Evolutionary conservation across 257 asterid genomes (phyloP), one percentile per base, ranked within the genome.

Genomic region (Ophiorrhiza pumila): DNA sequence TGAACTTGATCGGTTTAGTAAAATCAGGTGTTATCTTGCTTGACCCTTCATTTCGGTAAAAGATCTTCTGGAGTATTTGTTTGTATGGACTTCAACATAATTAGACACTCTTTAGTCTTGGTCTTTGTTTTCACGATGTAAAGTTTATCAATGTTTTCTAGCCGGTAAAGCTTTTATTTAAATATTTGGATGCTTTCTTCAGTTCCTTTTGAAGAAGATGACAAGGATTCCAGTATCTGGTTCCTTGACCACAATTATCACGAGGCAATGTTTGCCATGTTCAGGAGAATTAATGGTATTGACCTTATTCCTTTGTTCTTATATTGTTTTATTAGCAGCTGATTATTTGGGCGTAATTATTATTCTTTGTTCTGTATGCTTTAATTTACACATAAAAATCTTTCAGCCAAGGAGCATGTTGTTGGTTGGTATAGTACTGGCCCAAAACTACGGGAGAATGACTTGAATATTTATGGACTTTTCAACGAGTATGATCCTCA

Each of bases 401-500:
- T 58, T 25, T 76, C 95, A 93, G 98, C 97, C 62, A 93, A 93
- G 91, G 98, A 93, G 84, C 98, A 93, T 76, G 97, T 93, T 68
- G 96, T 93, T 83, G 98, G 98, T 63, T 93, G 98, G 98, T 93
- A 93, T 72, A 93, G 97, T 88, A 91, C 97, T 46, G 98, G 98
- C 27, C 96, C 98, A 14, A 93, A 93, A 71, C 90, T 93, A 62
- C 82, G 88, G 78, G 97, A 93, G 82, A 92, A 90, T 78, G 98
- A 92, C 79, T 84, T 92, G 39, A 86, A 82, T 63, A 72, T 92
- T 79, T 97, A 90, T 72, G 89, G 78, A 41, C 94, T 92, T 71
- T 90, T 92, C 75, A 85, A 85, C 25, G 96, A 89, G 98, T 92
- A 83, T 80, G 97, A 53, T 76, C 7, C 58, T 81, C 73, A 59